A percentile compares a stretch with the other conserved stretches of the same genome.
Evolutionary conservation across 768 basidiomycete species (phyloP).

Genomic region (Lactarius sanguifluus): DNA sequence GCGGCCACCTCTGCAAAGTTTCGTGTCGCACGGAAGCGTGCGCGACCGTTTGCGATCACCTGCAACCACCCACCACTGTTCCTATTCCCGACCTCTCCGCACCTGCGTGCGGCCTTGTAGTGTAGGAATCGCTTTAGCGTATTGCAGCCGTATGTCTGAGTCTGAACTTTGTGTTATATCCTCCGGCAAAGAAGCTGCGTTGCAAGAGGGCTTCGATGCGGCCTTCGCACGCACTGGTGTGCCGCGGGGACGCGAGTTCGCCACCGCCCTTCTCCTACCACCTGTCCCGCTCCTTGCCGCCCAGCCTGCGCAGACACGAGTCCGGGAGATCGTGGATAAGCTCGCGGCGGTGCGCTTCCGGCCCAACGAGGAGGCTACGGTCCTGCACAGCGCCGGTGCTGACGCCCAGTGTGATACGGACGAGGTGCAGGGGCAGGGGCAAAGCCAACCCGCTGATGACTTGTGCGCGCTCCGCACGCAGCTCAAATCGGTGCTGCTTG

Average conservation of each 20-base stretch:
- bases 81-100: too few relatives aligned
- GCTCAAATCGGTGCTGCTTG: constrained; percentile 11
- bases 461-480: constrained; percentile 7
- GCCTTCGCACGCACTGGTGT: constrained; percentile 75
- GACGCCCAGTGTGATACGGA: too few relatives aligned
- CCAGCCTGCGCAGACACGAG: not conserved
- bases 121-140: too few relatives aligned
- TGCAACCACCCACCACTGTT: too few relatives aligned
- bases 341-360: constrained; percentile 62
- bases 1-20: too few relatives aligned
- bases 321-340: constrained; percentile 51
- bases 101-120: too few relatives aligned
- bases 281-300: constrained; percentile 21
- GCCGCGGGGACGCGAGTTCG: constrained; percentile 72
- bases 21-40: too few relatives aligned
- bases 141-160: too few relatives aligned
- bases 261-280: constrained; percentile 38
- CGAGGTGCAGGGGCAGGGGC: not conserved
- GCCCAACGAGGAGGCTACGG: constrained; percentile 63
- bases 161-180: too few relatives aligned
- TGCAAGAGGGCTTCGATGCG: constrained; percentile 89
- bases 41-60: too few relatives aligned
- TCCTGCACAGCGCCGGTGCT: not conserved
- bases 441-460: constrained; percentile 3
- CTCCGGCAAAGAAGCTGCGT: constrained; percentile 80